Base-by-base conservation (phyloP, 306 rosid species). In the Medicago lupulina region DNA sequence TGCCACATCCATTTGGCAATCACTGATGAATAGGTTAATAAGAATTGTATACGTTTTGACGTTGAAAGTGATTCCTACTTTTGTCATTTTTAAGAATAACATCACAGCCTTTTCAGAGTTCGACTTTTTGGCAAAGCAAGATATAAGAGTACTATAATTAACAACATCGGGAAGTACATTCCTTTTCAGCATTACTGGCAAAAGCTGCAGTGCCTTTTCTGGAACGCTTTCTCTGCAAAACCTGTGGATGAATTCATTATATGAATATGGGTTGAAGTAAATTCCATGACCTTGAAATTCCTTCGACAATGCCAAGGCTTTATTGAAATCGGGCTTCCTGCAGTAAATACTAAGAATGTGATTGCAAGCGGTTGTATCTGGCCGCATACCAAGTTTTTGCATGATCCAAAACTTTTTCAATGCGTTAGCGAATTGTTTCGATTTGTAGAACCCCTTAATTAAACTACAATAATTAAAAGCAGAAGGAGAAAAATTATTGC, bases 151-250 rank as follows among this genome's bases (percentile, higher is more conserved):
- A 66, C 77, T 77, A 75, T 80, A 90, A 77, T 79, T 84, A 67
- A 85, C 82, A 81, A 60, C 89, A 73, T 65, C 84, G 1, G 90
- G 92, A 82, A 75, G 74, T 60, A 85, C 74, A 79, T 86, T 88
- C 77, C 72, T 77, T 88, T 90, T 90, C 11, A 90, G 79, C 96
- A 90, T 90, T 70, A 72, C 60, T 23, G 92, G 96, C 67, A 90
- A 70, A 65, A 90, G 74, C 76, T 82, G 88, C 88, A 82, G 87
- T 25, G 86, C 86, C 67, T 70, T 83, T 58, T 90, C 78, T 62
- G 83, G 65, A 72, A 71, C 76, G 63, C 84, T 40, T 79, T 74
- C 87, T 76, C 78, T 80, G 76, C 90, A 90, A 66, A 90, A 79
- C 79, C 39, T 72, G 34, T 71, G 59, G 77, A 90, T 81, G 73